Evolutionary conservation across 1,284 basidiomycete genomes (phyloP), one percentile per base, ranked within the genome.

Genomic region (Tilletia indica): DNA sequence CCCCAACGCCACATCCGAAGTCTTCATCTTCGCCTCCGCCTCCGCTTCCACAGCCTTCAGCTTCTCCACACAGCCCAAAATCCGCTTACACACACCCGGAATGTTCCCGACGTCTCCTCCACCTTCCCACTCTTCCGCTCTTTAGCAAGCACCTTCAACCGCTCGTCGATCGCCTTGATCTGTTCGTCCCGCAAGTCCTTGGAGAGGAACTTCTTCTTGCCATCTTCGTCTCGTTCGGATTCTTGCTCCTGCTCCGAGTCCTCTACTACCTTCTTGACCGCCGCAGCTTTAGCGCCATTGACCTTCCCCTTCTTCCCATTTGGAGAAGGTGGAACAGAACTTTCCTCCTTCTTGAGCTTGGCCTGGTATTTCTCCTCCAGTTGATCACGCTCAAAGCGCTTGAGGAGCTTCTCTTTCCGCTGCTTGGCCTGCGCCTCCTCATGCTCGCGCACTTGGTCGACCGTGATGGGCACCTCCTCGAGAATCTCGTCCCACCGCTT

Each of bases 381-480:
- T 74, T 82, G 76, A 39, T 79, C 75, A 5, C 81, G 92, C 83
- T 97, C 94, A 68, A 85, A 85, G n/a, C 82, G 80, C 25, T 82
- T 79, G 5, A 93, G 87, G 73, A 96, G 92, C 81, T 92, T 93
- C 71, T 89, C 89, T 83, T 90, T 91, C 69, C 85, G 84, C 68
- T 78, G 79, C 14, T 72, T 56, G 66, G 84, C 82, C 78, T 91
- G 82, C 16, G 89, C 86, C 47, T 92, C 91, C 85, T 99, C 97
- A 82, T 96, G 90, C 76, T 89, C 87, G 67, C 87, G 89, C 73
- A 98, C 89, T 86, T 90, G 96, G 5, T 97, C 94, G 36, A 95
- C 93, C 74, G 98, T 95, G 61, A 99, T 84, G 82, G 97, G 94
- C 2, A 93, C 95, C 85, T 97, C 94, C 72, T 91, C 90, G 9